These are phyloP conservation scores for Aspergillus asperescens DNA, from an alignment of 495 filamentous ascomycete species.

Conservation along the genomic window DNA sequence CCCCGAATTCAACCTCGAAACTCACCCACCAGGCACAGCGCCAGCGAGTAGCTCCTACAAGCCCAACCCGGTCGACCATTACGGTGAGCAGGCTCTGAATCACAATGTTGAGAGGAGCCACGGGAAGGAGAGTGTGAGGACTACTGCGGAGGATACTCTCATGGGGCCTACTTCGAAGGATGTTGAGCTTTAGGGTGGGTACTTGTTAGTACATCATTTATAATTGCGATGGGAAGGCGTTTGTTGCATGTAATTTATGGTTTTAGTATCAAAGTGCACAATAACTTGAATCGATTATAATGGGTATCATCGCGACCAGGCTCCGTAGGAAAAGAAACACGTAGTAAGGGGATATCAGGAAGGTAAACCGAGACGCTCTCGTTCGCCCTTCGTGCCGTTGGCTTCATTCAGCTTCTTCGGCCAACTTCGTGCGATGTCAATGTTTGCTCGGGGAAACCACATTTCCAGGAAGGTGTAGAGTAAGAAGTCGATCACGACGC, in stretches of 20 bases:
- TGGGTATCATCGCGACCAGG: conserved; percentile 14
- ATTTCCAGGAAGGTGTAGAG: conserved; percentile 83
- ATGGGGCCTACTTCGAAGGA: conserved; percentile 58
- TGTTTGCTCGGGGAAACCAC: conserved; percentile 73
- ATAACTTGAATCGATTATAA: conserved; percentile 1
- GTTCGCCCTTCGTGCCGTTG: conserved; percentile 11
- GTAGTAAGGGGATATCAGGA: conserved; percentile 5
- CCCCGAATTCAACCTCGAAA: conserved; percentile 60
- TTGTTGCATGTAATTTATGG: not conserved
- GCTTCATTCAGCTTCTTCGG: conserved; percentile 57
- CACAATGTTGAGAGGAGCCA: conserved; percentile 33
- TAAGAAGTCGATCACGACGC: conserved; percentile 88
- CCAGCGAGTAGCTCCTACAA: conserved; percentile 56
- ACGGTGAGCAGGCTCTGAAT: conserved; percentile 45
- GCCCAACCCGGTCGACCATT: conserved; percentile 46
- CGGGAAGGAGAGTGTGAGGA: conserved; percentile 39
- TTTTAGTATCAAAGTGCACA: conserved; percentile 6
- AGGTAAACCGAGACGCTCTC: conserved; percentile 8
- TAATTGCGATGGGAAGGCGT: not conserved
- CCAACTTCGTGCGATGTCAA: conserved; percentile 88
- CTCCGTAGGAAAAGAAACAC: not conserved
- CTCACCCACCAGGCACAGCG: conserved; percentile 58
- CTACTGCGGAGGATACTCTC: conserved; percentile 50
- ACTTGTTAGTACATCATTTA: too few relatives aligned
- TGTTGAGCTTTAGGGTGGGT: too few relatives aligned